A percentile compares a stretch with the other conserved stretches of the same genome.
Conservation (phyloP, 768 basidiomycete genomes). For the Suillus luteus region DNA sequence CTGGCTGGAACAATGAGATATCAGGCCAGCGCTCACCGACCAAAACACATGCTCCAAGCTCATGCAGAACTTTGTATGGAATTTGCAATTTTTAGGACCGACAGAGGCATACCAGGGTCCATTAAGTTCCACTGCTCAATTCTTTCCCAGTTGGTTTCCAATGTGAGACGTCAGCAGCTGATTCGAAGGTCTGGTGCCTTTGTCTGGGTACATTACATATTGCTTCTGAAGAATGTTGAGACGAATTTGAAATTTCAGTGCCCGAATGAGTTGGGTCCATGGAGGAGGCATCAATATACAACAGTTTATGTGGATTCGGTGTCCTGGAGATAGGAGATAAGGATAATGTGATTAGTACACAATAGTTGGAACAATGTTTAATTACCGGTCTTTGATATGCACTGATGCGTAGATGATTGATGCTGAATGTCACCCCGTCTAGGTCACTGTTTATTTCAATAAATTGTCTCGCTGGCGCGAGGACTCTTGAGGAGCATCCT, state of each 20-base stretch:
- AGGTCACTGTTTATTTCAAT: neutral
- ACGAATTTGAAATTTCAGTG: neutral
- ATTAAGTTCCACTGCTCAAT: neutral
- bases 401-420: neutral
- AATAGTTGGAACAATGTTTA: neutral
- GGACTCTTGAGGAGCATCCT: neutral
- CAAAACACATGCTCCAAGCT: neutral
- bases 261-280: neutral
- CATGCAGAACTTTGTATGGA: neutral
- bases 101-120: neutral
- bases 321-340: slow-evolving; percentile 3
- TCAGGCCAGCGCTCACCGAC: neutral
- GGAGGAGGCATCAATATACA: neutral
- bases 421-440: neutral
- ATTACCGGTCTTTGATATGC: neutral
- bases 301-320: neutral
- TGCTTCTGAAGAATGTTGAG: neutral
- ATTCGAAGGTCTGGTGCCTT: neutral
- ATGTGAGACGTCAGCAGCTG: neutral
- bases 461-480: neutral
- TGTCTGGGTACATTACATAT: neutral
- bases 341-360: neutral
- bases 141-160: neutral
- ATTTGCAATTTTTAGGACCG: neutral
- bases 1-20: neutral